Evolutionary conservation across 805 yeast species (phyloP).

Genomic region (Wickerhamomyces canadensis): DNA sequence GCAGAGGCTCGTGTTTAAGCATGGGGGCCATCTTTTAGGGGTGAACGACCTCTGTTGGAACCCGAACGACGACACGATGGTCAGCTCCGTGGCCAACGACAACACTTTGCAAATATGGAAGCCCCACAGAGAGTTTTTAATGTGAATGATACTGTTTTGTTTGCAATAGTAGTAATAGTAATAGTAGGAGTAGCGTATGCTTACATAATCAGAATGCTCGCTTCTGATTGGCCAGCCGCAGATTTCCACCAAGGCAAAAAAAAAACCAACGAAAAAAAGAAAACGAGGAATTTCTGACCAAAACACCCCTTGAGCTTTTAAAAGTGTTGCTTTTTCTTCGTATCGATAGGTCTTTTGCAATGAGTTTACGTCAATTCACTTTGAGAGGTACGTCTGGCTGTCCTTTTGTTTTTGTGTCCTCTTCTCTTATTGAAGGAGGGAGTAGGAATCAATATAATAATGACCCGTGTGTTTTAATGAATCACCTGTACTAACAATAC

Average conservation of each 20-base stretch:
- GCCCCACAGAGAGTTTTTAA: constrained; percentile 41
- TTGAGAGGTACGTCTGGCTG: constrained; percentile 27
- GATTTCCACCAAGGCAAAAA: neutral
- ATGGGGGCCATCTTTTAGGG: constrained; percentile 85
- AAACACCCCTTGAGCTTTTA: constrained; percentile 2
- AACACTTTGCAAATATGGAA: constrained; percentile 86
- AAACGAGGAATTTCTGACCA: no score
- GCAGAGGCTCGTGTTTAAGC: constrained; percentile 48
- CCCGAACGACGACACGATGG: constrained; percentile 58
- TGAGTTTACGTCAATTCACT: constrained; percentile 26
- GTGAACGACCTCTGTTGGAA: constrained; percentile 86
- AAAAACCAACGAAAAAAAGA: constrained; percentile 1
- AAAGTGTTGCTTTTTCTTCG: no score
- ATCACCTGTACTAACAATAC: constrained; percentile 4
- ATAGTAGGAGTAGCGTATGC: no score
- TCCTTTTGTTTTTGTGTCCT: no score
- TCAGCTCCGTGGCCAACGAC: constrained; percentile 78
- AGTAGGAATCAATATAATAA: no score
- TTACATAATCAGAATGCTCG: constrained; percentile 3
- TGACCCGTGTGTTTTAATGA: no score
- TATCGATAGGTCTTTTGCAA: no score
- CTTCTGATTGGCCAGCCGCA: neutral
- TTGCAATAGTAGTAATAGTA: no score
- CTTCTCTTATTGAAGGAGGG: no score
- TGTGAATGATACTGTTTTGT: no score